Evolutionary conservation across 768 basidiomycete species (phyloP), one percentile per base, ranked within the genome.

Genomic region (Suillus subaureus): DNA sequence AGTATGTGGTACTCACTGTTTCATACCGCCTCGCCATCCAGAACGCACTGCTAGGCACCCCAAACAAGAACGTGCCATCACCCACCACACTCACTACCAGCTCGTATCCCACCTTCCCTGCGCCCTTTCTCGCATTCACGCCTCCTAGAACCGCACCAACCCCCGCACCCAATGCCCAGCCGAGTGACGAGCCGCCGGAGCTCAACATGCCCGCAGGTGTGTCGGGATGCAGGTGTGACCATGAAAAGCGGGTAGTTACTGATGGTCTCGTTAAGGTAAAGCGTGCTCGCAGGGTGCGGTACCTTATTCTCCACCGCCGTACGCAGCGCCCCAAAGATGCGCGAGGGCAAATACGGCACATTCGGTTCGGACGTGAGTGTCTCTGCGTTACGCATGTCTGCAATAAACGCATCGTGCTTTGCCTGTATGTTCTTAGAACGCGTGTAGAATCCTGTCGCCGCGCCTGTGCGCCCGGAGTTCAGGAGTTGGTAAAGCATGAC

Each of bases 1-100:
- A 13, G 45, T 9, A n/a, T 23, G 39, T 16, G 40, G 18, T 2
- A 73, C 83, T 65, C 64, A 90, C 90, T 28, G 90, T 87, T 39
- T 87, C 75, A 72, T 92, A 92, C 55, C 82, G 81, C 69, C 84
- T 81, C 1, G 91, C 89, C 75, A 91, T 90, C 91, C 91, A 92
- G 74, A 84, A 92, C 1, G 84, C 85, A 0, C 88, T 83, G 39
- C 84, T 81, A 0, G 90, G 91, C 0, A 88, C 85, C 0, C 87
- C 82, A 69, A 91, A 92, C 71, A 91, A 70, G 69, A 81, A 92
- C 7, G 84, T 85, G 0, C 91, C 91, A 70, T 92, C 91, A 0
- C 91, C 91, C 3, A 91, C 87, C 31, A 92, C 77, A 1, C 79
- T 79, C 1, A 84, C 81, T 9, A 87, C 79, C 49, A 92, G 72